These are phyloP conservation scores for Pseudogymnoascus sp. DNA, from an alignment of 2,329 filamentous ascomycete genomes.

Conservation along the genomic window DNA sequence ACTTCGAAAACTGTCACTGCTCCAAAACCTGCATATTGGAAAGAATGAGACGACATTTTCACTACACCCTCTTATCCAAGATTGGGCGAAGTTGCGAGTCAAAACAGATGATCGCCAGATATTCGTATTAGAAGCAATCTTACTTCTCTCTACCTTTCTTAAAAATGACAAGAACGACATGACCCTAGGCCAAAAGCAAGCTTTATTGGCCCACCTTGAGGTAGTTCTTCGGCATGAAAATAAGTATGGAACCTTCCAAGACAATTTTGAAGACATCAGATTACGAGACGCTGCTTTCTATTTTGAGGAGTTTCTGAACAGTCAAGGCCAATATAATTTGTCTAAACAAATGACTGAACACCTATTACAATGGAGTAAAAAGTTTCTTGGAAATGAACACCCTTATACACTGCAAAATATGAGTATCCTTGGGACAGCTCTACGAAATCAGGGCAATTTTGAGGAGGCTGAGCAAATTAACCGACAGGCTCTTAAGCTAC, in stretches of 20 bases:
- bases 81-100: slow-evolving; percentile 18
- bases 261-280: background rate
- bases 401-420: slow-evolving; percentile 21
- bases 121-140: background rate
- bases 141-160: background rate
- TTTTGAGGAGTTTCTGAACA: background rate
- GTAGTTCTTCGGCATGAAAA: background rate
- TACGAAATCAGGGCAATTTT: background rate
- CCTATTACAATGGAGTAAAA: slow-evolving; percentile 9
- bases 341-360: slow-evolving; percentile 2
- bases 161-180: background rate
- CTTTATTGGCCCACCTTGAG: background rate
- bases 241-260: background rate
- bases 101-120: background rate
- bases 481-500: background rate
- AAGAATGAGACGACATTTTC: slow-evolving; percentile 13
- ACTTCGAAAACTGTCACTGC: slow-evolving; percentile 19
- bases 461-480: background rate
- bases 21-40: slow-evolving; percentile 14
- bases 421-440: slow-evolving; percentile 16
- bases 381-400: slow-evolving; percentile 18
- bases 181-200: background rate
- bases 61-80: slow-evolving; percentile 20
- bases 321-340: background rate
- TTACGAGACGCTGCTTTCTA: slow-evolving; percentile 8